These are phyloP conservation scores for Bipolaris sorokiniana DNA, from an alignment of 2,329 filamentous ascomycete genomes.

Conservation along the genomic window DNA sequence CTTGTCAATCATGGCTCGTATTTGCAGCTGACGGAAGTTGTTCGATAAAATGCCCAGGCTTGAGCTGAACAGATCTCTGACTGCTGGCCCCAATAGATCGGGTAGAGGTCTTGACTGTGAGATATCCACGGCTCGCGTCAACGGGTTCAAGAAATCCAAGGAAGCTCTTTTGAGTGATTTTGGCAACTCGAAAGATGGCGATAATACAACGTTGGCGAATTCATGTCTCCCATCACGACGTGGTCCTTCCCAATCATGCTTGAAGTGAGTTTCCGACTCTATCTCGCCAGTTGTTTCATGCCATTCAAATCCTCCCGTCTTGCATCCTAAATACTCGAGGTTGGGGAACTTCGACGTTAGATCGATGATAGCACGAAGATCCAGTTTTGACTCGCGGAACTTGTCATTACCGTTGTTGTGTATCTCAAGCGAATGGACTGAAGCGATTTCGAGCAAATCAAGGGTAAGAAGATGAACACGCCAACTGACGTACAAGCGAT, in stretches of 20 bases:
- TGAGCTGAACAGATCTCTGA: slow-evolving; percentile 23
- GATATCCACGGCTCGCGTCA: background rate
- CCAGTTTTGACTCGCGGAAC: slow-evolving; percentile 11
- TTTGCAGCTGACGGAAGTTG: slow-evolving; percentile 15
- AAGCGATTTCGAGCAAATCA: slow-evolving; percentile 8
- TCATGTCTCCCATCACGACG: slow-evolving; percentile 30
- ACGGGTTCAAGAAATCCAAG: background rate
- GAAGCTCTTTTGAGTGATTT: slow-evolving; percentile 10
- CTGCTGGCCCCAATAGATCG: slow-evolving; percentile 18
- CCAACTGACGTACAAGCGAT: slow-evolving; percentile 10
- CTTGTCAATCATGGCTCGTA: slow-evolving; percentile 18
- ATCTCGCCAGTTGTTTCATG: background rate
- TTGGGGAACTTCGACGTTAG: slow-evolving; percentile 10
- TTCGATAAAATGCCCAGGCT: slow-evolving; percentile 23
- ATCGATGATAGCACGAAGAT: slow-evolving; percentile 23
- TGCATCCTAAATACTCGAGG: slow-evolving; percentile 12
- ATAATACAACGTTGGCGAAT: slow-evolving; percentile 23
- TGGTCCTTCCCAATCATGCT: slow-evolving; percentile 24
- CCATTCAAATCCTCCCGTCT: slow-evolving; percentile 10
- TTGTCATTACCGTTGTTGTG: background rate
- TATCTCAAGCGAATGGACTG: slow-evolving; percentile 14
- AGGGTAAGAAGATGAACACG: slow-evolving; percentile 20
- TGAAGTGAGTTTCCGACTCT: slow-evolving; percentile 11
- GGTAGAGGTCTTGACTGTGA: slow-evolving; percentile 10
- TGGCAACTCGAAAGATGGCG: slow-evolving; percentile 10